A percentile compares a stretch with the other conserved stretches of the same genome.
Conservation (phyloP, 345 rosid species). For the Citrus inodora region DNA sequence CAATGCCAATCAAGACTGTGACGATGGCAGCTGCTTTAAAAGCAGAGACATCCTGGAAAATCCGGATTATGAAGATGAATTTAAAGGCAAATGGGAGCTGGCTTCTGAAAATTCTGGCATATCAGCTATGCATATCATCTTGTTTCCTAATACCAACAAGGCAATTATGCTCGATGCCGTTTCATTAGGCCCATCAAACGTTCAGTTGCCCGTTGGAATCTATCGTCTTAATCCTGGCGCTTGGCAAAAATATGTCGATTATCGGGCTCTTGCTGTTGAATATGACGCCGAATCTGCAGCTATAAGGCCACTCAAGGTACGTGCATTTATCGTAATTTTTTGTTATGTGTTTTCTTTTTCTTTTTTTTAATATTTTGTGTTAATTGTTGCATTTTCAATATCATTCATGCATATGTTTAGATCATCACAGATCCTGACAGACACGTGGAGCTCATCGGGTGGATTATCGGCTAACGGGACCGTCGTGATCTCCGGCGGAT, state of each 20-base stretch:
- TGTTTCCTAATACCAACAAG: constrained; percentile 17
- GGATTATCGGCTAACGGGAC: constrained; percentile 33
- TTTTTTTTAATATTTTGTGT: background rate
- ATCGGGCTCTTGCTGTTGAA: constrained; percentile 17
- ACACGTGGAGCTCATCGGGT: constrained; percentile 46
- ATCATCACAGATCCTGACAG: constrained; percentile 32
- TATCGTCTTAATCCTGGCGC: background rate
- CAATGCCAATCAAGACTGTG: background rate
- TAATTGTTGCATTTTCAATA: background rate
- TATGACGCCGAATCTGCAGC: constrained; percentile 8
- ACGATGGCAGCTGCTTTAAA: background rate
- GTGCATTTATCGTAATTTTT: background rate
- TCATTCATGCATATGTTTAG: background rate
- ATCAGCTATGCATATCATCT: constrained; percentile 24
- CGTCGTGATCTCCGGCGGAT: constrained; percentile 34
- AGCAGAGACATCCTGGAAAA: background rate
- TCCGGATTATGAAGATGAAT: background rate
- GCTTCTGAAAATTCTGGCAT: constrained; percentile 20
- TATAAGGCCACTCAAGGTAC: constrained; percentile 15
- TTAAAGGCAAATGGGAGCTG: constrained; percentile 20
- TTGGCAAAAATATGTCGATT: background rate
- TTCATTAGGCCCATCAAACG: constrained; percentile 7
- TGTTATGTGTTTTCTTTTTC: background rate
- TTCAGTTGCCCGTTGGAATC: background rate
- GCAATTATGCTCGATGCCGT: constrained; percentile 20